Percentiles rank a stretch among this genome's conserved stretches.
Conservation (phyloP, 2,329 filamentous ascomycete genomes). For the Elsinoe batatas region DNA sequence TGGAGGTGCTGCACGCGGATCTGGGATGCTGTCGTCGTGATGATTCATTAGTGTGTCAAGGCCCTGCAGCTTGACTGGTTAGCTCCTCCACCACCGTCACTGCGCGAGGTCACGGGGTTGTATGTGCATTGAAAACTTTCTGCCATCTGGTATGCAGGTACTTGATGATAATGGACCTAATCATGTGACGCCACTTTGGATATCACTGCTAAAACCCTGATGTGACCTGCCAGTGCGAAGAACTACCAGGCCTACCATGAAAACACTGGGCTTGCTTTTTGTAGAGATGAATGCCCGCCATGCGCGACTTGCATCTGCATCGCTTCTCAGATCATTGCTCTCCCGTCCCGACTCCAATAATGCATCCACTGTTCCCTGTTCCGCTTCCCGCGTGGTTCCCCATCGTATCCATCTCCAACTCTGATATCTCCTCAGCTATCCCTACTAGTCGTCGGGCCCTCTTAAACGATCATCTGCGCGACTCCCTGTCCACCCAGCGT, state of each 20-base stretch:
- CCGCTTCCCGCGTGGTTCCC: neutral
- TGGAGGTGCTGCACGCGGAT: neutral
- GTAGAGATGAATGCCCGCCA: neutral
- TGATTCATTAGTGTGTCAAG: slow-evolving; percentile 1
- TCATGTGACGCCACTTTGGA: neutral
- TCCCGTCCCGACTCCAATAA: neutral
- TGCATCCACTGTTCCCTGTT: neutral
- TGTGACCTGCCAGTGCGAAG: neutral
- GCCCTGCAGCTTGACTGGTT: neutral
- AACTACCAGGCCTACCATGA: too few species aligned
- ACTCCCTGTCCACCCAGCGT: slow-evolving; percentile 88
- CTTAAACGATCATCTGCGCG: slow-evolving; percentile 93
- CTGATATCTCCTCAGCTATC: neutral
- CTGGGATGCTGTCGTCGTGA: slow-evolving; percentile 3
- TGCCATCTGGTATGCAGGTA: neutral
- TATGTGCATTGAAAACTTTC: neutral
- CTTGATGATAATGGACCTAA: neutral
- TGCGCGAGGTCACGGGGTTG: neutral
- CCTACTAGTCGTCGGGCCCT: neutral
- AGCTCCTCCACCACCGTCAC: slow-evolving; percentile 3
- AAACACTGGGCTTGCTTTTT: neutral
- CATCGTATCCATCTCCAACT: neutral
- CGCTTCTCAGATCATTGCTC: neutral
- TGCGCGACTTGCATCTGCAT: neutral
- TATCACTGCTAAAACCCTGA: neutral